These are phyloP conservation scores for Raphanus hybrid DNA, from an alignment of 441 rosid species.

Conservation along the genomic window DNA sequence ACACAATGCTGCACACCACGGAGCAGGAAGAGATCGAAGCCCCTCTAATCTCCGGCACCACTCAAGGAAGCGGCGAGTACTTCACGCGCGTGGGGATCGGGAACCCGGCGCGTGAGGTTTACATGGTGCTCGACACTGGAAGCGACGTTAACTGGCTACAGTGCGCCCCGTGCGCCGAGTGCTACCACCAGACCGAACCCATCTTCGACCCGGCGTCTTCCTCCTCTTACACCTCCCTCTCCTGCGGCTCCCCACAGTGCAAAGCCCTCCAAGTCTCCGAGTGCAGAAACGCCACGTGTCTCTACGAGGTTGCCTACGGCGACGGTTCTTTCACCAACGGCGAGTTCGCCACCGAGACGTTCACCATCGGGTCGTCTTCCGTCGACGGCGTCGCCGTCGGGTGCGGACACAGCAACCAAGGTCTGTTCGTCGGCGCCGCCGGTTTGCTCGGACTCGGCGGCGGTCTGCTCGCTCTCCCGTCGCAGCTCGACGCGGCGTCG, in stretches of 20 bases:
- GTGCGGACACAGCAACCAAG: conserved; percentile 69
- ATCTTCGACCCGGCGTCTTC: conserved; percentile 66
- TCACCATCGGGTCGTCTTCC: conserved; percentile 56
- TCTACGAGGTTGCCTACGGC: conserved; percentile 74
- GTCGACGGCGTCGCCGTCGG: conserved; percentile 60
- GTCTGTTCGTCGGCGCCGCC: conserved; percentile 62
- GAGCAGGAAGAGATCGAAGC: conserved; percentile 47
- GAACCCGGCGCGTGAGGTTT: conserved; percentile 57
- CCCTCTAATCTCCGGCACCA: conserved; percentile 65
- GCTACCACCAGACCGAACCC: conserved; percentile 71
- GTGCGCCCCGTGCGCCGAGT: conserved; percentile 67
- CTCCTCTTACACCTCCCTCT: conserved; percentile 54
- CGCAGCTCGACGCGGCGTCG: conserved; percentile 60
- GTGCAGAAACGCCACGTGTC: conserved; percentile 59
- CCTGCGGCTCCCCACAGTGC: conserved; percentile 54
- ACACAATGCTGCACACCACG: conserved; percentile 30
- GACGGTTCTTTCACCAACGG: conserved; percentile 74
- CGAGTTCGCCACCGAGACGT: conserved; percentile 63
- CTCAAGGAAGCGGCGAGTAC: conserved; percentile 78
- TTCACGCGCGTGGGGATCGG: conserved; percentile 69
- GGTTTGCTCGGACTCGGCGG: conserved; percentile 77
- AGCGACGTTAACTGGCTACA: conserved; percentile 73
- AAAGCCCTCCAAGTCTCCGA: conserved; percentile 57
- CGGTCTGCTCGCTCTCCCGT: conserved; percentile 62
- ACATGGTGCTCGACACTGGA: conserved; percentile 63